These are phyloP conservation scores for Tephrocybe rancida DNA, from an alignment of 768 basidiomycete species.

Conservation along the genomic window DNA sequence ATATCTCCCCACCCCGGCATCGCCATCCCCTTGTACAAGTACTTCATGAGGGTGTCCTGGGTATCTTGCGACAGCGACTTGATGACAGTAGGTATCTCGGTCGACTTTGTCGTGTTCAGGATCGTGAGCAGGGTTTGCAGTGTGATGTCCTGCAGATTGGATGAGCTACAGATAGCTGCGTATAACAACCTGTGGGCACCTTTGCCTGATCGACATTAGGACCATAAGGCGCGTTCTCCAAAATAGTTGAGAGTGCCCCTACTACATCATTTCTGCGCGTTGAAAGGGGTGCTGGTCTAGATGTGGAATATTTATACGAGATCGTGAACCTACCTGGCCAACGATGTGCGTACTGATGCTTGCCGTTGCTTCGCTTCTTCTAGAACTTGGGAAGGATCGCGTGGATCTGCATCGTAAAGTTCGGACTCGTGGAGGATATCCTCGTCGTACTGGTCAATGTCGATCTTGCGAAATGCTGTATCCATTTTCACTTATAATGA, in stretches of 20 bases:
- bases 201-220: constrained; percentile 88
- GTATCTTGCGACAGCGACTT: constrained; percentile 70
- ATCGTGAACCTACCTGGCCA: constrained; percentile 59
- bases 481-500: constrained; percentile 41
- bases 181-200: constrained; percentile 41
- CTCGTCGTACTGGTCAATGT: constrained; percentile 93
- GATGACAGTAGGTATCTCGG: constrained; percentile 80
- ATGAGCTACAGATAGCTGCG: constrained; percentile 1
- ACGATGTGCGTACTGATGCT: constrained; percentile 64
- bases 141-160: constrained; percentile 61
- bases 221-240: constrained; percentile 89
- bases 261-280: constrained; percentile 68
- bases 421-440: constrained; percentile 85
- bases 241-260: constrained; percentile 68
- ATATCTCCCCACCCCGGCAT: constrained; percentile 64
- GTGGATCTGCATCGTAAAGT: constrained; percentile 84
- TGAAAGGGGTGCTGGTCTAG: not conserved
- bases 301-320: not conserved
- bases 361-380: constrained; percentile 71
- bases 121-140: constrained; percentile 84
- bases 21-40: constrained; percentile 96
- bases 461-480: constrained; percentile 84
- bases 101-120: constrained; percentile 90
- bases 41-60: constrained; percentile 96
- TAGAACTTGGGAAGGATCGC: constrained; percentile 72